These are phyloP conservation scores for Rhizopogon vinicolor DNA, from an alignment of 768 basidiomycete species.

Conservation along the genomic window DNA sequence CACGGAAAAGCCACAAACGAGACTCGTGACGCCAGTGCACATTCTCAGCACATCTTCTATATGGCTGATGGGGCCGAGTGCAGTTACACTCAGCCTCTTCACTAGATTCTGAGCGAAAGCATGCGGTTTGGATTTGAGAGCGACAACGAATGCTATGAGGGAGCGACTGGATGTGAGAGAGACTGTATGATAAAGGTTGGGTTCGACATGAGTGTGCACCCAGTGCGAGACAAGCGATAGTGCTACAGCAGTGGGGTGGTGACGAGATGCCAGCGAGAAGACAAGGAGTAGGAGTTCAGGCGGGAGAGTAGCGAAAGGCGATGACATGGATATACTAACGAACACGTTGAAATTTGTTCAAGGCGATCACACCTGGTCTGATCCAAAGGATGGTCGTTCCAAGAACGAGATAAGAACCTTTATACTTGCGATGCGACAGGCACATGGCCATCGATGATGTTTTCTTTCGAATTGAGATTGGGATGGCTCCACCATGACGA, in stretches of 20 bases:
- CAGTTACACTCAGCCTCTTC: constrained; percentile 31
- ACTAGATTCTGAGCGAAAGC: constrained; percentile 19
- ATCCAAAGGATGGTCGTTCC: background rate
- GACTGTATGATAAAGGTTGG: constrained; percentile 33
- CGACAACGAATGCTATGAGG: constrained; percentile 26
- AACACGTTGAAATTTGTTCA: background rate
- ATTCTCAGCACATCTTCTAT: constrained; percentile 27
- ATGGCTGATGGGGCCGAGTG: constrained; percentile 27
- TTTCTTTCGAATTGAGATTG: background rate
- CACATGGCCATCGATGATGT: background rate
- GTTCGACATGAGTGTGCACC: constrained; percentile 28
- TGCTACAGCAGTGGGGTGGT: constrained; percentile 23
- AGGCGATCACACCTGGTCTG: background rate
- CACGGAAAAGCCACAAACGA: constrained; percentile 32
- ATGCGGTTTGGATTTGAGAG: constrained; percentile 18
- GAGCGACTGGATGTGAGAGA: constrained; percentile 26
- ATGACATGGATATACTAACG: background rate
- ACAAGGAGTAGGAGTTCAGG: constrained; percentile 31
- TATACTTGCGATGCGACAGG: background rate
- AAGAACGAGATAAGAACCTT: no score
- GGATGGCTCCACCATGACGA: background rate
- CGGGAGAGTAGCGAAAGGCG: constrained; percentile 19
- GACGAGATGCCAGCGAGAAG: constrained; percentile 31
- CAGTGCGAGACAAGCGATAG: constrained; percentile 32
- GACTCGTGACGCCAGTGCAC: constrained; percentile 27